Percentiles rank a stretch among this genome's conserved stretches.
Evolutionary conservation across 1,284 basidiomycete genomes (phyloP).

Genomic region (Fomitiporia mediterranea): DNA sequence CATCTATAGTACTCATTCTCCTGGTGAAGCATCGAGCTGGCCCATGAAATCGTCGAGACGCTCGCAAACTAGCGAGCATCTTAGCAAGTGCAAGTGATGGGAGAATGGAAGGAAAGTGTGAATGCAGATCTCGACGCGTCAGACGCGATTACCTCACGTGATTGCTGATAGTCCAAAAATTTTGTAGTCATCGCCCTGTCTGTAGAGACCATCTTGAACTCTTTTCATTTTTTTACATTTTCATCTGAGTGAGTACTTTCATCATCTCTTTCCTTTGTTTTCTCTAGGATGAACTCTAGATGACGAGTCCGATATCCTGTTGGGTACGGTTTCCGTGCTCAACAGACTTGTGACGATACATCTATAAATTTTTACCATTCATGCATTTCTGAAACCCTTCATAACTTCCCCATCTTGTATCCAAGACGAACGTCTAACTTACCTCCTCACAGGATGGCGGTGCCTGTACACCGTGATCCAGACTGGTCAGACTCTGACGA

Average conservation of each 20-base stretch:
- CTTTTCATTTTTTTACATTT: not conserved
- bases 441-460: slow-evolving; percentile 23
- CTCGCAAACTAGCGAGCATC: not conserved
- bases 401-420: slow-evolving; percentile 15
- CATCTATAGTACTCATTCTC: slow-evolving; percentile 7
- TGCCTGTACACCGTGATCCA: slow-evolving; percentile 42
- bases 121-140: not conserved
- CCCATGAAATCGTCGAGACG: not conserved
- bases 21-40: too few relatives aligned
- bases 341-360: slow-evolving; percentile 58
- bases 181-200: too few relatives aligned
- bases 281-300: slow-evolving; percentile 67
- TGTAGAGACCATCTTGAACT: too few relatives aligned
- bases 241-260: slow-evolving; percentile 17
- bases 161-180: too few relatives aligned
- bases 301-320: slow-evolving; percentile 79
- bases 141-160: not conserved
- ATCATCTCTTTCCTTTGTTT: slow-evolving; percentile 18
- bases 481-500: slow-evolving; percentile 83
- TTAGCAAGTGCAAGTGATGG: not conserved
- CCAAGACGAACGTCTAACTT: slow-evolving; percentile 16
- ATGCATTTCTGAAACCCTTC: slow-evolving; percentile 74
- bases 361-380: slow-evolving; percentile 70
- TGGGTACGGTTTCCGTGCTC: slow-evolving; percentile 55
- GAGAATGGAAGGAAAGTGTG: not conserved